Conservation (phyloP, 805 yeast genomes). For the Clavispora santaluciae region DNA sequence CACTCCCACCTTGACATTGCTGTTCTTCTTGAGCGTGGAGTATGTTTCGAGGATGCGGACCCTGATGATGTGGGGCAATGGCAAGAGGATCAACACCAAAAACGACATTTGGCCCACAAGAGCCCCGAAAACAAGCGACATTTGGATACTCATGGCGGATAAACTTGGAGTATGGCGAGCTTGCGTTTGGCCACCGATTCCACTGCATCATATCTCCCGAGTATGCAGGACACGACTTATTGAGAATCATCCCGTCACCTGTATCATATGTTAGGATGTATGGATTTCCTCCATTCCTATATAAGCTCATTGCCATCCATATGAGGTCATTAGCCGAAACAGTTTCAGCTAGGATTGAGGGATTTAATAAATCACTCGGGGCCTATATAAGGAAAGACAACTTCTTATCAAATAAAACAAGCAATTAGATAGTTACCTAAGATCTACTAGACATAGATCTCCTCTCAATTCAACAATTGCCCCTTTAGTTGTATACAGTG, state of each 20-base stretch:
- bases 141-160: slow-evolving; percentile 41
- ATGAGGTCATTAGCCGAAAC: no score
- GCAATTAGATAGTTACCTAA: neutral
- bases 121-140: slow-evolving; percentile 43
- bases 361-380: no score
- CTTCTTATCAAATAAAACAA: no score
- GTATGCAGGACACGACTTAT: neutral
- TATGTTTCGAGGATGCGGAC: slow-evolving; percentile 36
- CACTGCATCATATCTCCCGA: neutral
- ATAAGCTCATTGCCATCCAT: no score
- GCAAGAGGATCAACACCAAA: slow-evolving; percentile 46
- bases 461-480: neutral
- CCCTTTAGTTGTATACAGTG: neutral
- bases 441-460: neutral
- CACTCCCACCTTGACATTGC: slow-evolving; percentile 43
- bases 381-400: no score
- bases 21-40: slow-evolving; percentile 27
- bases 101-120: slow-evolving; percentile 50
- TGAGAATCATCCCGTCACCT: neutral
- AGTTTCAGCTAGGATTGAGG: no score
- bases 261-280: no score
- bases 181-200: neutral
- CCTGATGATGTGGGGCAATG: slow-evolving; percentile 49
- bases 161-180: neutral
- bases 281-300: no score